These are phyloP conservation scores for Aristolochia californica DNA, from an alignment of 164 flowering plant species.

Conservation along the genomic window DNA sequence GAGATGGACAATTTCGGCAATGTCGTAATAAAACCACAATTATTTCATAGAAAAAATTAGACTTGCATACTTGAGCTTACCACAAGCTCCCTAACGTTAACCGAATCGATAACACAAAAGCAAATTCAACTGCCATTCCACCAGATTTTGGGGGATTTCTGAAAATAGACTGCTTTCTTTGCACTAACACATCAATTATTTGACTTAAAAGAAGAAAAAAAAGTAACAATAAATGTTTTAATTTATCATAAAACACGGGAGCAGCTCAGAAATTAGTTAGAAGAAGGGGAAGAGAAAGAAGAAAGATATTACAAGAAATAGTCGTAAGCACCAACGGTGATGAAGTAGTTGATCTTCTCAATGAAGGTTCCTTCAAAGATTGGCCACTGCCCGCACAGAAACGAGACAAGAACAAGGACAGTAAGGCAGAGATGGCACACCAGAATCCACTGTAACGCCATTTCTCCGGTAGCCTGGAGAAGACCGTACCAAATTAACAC, in stretches of 20 bases:
- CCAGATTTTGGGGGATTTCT: not conserved
- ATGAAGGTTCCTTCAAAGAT: slow-evolving; percentile 73
- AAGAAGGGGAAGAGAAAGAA: not conserved
- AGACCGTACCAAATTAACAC: not conserved
- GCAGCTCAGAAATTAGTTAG: not conserved
- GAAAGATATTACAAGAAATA: slow-evolving; percentile 46
- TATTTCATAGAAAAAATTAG: too few species aligned
- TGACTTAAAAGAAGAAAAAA: not conserved
- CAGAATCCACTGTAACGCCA: slow-evolving; percentile 67
- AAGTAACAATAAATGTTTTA: not conserved
- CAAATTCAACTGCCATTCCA: not conserved
- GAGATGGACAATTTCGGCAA: too few species aligned
- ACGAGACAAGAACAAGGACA: slow-evolving; percentile 50
- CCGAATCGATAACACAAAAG: too few species aligned
- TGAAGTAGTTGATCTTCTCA: slow-evolving; percentile 52
- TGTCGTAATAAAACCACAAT: too few species aligned
- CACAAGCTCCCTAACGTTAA: too few species aligned
- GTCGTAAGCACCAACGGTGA: slow-evolving; percentile 76
- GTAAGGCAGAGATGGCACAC: slow-evolving; percentile 63
- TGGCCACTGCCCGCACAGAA: slow-evolving; percentile 92
- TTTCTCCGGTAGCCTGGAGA: slow-evolving; percentile 5
- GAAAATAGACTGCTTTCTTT: not conserved
- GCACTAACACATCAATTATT: not conserved
- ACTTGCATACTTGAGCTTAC: too few species aligned
- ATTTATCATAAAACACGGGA: not conserved